Conservation (phyloP, 306 rosid genomes). For the Fagus sylvatica region DNA sequence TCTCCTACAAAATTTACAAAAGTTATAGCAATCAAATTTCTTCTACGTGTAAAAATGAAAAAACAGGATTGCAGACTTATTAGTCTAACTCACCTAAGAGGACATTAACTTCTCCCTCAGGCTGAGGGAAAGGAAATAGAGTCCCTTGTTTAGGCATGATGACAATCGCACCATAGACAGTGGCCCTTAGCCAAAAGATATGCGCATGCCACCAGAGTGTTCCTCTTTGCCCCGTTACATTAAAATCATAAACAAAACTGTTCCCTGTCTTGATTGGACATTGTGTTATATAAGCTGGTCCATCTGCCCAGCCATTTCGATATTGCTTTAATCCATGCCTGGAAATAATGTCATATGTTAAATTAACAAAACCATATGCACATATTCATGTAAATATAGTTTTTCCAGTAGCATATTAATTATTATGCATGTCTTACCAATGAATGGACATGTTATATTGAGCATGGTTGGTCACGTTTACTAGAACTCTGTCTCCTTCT, state of each 20-base stretch:
- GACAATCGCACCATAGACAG: conserved; percentile 38
- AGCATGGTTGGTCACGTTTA: conserved; percentile 35
- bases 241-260: conserved; percentile 25
- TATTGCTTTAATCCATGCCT: conserved; percentile 47
- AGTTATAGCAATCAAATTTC: neutral
- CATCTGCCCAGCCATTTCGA: conserved; percentile 46
- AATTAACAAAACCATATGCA: neutral
- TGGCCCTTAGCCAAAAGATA: conserved; percentile 42
- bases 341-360: neutral
- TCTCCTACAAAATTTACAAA: conserved; percentile 25
- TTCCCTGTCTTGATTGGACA: conserved; percentile 38
- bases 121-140: conserved; percentile 34
- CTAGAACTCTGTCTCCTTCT: conserved; percentile 34
- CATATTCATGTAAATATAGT: neutral
- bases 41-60: neutral
- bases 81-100: conserved; percentile 25
- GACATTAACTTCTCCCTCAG: conserved; percentile 23
- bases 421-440: conserved; percentile 15
- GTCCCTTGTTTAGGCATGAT: conserved; percentile 29
- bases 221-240: conserved; percentile 41
- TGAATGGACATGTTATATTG: conserved; percentile 42
- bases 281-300: conserved; percentile 42
- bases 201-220: conserved; percentile 48
- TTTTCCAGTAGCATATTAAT: too few species aligned
- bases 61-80: neutral